These are phyloP conservation scores for Penstemon davidsonii DNA, from an alignment of 257 asterid species.

Conservation along the genomic window DNA sequence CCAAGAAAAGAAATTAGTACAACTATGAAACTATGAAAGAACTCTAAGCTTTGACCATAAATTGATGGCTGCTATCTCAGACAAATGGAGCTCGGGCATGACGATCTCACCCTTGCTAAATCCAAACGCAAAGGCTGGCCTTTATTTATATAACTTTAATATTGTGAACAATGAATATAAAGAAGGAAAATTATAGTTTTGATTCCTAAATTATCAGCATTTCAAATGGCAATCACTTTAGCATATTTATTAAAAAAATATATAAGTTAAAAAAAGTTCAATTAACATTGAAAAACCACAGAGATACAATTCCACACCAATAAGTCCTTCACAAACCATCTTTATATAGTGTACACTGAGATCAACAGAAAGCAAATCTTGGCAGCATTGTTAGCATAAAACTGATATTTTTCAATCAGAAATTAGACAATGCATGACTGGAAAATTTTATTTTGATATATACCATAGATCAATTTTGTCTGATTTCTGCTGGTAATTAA, in stretches of 20 bases:
- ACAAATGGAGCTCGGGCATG: background rate
- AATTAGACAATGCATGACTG: background rate
- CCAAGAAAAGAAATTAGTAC: background rate
- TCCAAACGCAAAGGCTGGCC: background rate
- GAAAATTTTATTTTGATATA: background rate
- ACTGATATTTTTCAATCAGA: background rate
- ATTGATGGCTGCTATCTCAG: background rate
- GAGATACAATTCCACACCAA: background rate
- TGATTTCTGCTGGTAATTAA: background rate
- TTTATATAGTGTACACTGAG: background rate
- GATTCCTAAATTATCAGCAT: background rate
- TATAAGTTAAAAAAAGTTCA: background rate
- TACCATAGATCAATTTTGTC: background rate
- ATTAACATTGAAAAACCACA: background rate
- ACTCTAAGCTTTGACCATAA: too few species aligned
- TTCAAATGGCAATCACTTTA: background rate
- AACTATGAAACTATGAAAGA: background rate
- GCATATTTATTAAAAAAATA: too few species aligned
- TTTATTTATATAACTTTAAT: too few species aligned
- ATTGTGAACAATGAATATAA: too few species aligned
- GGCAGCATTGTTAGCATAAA: background rate
- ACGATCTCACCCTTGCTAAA: background rate
- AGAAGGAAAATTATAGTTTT: background rate
- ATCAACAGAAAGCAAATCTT: background rate
- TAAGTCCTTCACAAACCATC: background rate